A percentile compares a stretch with the other conserved stretches of the same genome.
These are phyloP conservation scores for Penicillium polonicum DNA, from an alignment of 2,329 filamentous ascomycete genomes.

Conservation along the genomic window DNA sequence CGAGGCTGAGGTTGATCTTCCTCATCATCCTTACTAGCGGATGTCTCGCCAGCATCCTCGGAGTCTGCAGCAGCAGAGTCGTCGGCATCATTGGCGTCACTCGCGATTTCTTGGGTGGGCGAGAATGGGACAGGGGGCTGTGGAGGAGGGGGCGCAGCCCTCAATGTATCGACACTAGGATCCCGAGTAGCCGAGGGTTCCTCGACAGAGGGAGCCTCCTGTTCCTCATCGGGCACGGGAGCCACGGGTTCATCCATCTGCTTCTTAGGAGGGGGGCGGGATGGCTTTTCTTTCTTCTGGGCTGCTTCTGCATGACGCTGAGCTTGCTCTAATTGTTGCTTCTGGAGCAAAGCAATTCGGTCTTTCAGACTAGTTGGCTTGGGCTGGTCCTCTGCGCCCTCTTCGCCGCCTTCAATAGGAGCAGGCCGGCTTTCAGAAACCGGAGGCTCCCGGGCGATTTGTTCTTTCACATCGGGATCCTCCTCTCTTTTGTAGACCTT, in stretches of 20 bases:
- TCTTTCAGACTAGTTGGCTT: slow-evolving; percentile 95
- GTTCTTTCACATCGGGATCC: slow-evolving; percentile 58
- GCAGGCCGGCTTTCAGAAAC: slow-evolving; percentile 34
- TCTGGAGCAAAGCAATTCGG: slow-evolving; percentile 88
- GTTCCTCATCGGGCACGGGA: slow-evolving; percentile 26
- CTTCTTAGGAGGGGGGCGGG: slow-evolving; percentile 70
- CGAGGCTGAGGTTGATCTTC: slow-evolving; percentile 55
- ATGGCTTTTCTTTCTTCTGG: slow-evolving; percentile 84
- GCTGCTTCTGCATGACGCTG: slow-evolving; percentile 74
- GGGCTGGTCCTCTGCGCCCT: slow-evolving; percentile 70
- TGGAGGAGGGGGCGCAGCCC: slow-evolving; percentile 36
- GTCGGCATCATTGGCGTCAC: slow-evolving; percentile 65
- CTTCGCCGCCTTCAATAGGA: slow-evolving; percentile 50
- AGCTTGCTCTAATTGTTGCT: slow-evolving; percentile 88
- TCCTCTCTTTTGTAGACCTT: slow-evolving; percentile 86
- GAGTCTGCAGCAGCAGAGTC: slow-evolving; percentile 63
- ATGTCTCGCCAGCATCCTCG: slow-evolving; percentile 61
- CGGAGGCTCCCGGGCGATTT: slow-evolving; percentile 34
- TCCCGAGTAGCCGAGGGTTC: slow-evolving; percentile 36
- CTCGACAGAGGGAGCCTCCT: slow-evolving; percentile 32
- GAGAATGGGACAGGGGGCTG: slow-evolving; percentile 37
- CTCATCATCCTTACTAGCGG: slow-evolving; percentile 71
- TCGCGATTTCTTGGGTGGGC: slow-evolving; percentile 54
- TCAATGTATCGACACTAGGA: slow-evolving; percentile 37
- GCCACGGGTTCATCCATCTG: slow-evolving; percentile 46